Conservation (phyloP, 2,329 filamentous ascomycete genomes). For the Mycosphaerella arachidis region DNA sequence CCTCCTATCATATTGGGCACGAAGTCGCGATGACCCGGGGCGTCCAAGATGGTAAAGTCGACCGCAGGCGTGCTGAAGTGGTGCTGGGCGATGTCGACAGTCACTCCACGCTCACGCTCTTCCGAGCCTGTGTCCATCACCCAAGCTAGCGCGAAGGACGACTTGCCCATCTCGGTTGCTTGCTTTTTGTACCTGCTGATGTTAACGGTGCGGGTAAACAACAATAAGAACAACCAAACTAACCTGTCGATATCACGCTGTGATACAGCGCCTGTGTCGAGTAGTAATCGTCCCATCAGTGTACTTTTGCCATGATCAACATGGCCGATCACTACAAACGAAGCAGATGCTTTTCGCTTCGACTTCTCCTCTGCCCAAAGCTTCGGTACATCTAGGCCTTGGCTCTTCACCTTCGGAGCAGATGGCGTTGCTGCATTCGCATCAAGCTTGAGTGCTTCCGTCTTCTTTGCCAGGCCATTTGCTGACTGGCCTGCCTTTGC, state of each 20-base stretch:
- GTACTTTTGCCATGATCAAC: slow-evolving; percentile 98
- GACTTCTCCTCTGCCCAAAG: slow-evolving; percentile 25
- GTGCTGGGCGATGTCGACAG: slow-evolving; percentile 93
- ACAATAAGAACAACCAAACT: not conserved
- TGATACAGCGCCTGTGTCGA: slow-evolving; percentile 83
- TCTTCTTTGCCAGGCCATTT: slow-evolving; percentile 28
- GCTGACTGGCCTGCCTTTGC: slow-evolving; percentile 16
- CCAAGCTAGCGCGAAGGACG: slow-evolving; percentile 95
- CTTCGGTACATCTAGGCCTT: slow-evolving; percentile 70
- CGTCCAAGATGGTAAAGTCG: slow-evolving; percentile 88
- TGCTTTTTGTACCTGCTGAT: slow-evolving; percentile 53
- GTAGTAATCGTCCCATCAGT: slow-evolving; percentile 88
- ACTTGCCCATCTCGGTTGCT: slow-evolving; percentile 86
- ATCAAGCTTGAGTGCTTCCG: slow-evolving; percentile 28
- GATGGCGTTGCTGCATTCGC: slow-evolving; percentile 13
- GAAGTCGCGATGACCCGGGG: slow-evolving; percentile 90
- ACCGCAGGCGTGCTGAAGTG: slow-evolving; percentile 87
- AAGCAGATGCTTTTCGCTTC: slow-evolving; percentile 25
- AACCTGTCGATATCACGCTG: slow-evolving; percentile 77
- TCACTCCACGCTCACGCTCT: slow-evolving; percentile 84
- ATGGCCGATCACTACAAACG: slow-evolving; percentile 59
- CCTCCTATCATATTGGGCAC: slow-evolving; percentile 99
- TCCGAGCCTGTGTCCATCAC: slow-evolving; percentile 86
- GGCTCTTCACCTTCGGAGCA: slow-evolving; percentile 53
- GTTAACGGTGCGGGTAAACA: slow-evolving; percentile 1